A percentile compares a stretch with the other conserved stretches of the same genome.
These are phyloP conservation scores for Schizochytrium sp. DNA, from an alignment of 108 stramenopile genomes.

Conservation along the genomic window DNA sequence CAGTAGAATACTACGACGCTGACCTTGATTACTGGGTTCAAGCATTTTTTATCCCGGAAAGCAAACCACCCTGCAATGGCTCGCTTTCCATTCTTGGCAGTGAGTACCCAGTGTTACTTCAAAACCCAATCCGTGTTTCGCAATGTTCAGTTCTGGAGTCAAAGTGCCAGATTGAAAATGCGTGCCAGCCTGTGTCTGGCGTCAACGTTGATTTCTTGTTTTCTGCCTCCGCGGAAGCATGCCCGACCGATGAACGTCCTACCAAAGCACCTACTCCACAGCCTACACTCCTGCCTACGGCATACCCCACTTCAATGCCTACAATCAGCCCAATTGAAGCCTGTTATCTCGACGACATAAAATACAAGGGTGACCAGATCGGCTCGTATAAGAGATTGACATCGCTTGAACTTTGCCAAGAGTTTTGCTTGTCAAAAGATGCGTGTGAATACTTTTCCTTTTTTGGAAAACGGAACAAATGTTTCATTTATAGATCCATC, in stretches of 20 bases:
- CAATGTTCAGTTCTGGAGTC: neutral
- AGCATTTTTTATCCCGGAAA: conserved; percentile 10
- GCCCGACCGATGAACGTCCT: neutral
- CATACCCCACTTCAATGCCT: no score
- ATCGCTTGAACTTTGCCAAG: no score
- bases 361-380: no score
- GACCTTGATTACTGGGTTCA: neutral
- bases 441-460: no score
- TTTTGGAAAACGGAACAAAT: no score
- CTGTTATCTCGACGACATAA: neutral
- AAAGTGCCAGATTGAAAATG: conserved; percentile 2
- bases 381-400: no score
- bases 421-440: no score
- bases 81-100: neutral
- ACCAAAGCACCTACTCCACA: no score
- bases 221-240: neutral
- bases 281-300: no score
- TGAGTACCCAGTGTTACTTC: neutral
- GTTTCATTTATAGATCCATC: no score
- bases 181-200: neutral
- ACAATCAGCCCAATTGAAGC: neutral
- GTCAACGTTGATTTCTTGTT: neutral
- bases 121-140: neutral
- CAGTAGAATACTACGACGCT: neutral
- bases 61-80: neutral